Evolutionary conservation across 2,329 filamentous ascomycete species (phyloP), one percentile per base, ranked within the genome.

Genomic region (Neonectria coccinea): DNA sequence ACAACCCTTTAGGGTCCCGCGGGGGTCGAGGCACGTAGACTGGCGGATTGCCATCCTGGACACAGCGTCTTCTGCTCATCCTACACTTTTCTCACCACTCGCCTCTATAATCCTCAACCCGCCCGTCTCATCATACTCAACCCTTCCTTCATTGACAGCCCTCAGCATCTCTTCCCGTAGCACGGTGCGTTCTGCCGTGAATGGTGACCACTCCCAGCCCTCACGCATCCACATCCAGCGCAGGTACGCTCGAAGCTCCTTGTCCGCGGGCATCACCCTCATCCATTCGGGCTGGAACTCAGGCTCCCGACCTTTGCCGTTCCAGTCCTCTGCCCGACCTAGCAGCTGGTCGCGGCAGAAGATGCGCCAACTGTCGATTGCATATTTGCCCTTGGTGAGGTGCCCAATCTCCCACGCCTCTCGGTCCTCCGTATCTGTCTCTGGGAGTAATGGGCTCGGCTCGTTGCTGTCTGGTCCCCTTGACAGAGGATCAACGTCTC

Each of bases 221-320:
- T 97, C 92, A 50, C 90, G 88, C 80, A 96, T 86, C 94, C 94
- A 97, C 88, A 94, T 92, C 94, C 94, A 97, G 42, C 91, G 86
- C 73, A 97, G 79, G 79, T 89, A 97, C 0, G 93, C 93, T 47
- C 92, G 85, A n/a, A 97, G 81, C 78, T 97, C 94, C 79, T 97
- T 97, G 78, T 97, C 94, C 47, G 84, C 81, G 0, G 94, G 93
- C 53, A 91, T 76, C 1, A 97, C 93, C 3, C 92, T 86, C 85
- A 94, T 96, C 94, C 94, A 97, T 78, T 97, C 94, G 0, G 93
- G 92, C 71, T 93, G 89, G 74, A 94, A 93, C 14, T 83, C 81
- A 56, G 78, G 65, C 73, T 80, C 69, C 72, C 80, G 68, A 69
- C 86, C 75, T 72, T 79, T 82, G 1, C 91, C 91, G 72, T 88